Evolutionary conservation across 2,329 filamentous ascomycete species (phyloP).

Genomic region (Fusarium multiceps): DNA sequence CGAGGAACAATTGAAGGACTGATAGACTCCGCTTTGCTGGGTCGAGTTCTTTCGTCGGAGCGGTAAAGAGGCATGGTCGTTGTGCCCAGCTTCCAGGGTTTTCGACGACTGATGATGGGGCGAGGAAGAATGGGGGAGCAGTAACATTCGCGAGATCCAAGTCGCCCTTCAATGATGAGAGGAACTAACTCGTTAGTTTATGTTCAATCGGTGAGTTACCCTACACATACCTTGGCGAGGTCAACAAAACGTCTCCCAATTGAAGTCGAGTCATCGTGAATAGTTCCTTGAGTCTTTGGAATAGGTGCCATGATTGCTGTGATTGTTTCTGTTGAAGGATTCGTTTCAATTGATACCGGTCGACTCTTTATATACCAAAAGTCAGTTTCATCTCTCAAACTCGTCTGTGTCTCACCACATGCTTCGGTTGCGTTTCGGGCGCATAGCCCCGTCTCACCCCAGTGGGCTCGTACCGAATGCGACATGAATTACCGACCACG

Average conservation of each 20-base stretch:
- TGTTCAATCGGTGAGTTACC: no score
- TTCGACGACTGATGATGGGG: constrained; percentile 62
- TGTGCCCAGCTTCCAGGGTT: constrained; percentile 63
- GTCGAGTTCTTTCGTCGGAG: constrained; percentile 58
- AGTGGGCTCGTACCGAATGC: neutral
- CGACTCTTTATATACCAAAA: constrained; percentile 2
- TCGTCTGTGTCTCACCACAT: constrained; percentile 14
- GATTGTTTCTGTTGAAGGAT: neutral
- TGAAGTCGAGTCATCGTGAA: constrained; percentile 30
- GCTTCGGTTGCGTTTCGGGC: constrained; percentile 29
- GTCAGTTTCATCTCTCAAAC: neutral
- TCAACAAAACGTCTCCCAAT: constrained; percentile 33
- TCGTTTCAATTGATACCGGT: neutral
- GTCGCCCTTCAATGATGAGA: constrained; percentile 53
- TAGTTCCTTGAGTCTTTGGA: constrained; percentile 18
- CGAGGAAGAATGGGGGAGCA: constrained; percentile 62
- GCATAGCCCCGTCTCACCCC: constrained; percentile 8
- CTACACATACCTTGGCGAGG: constrained; percentile 28
- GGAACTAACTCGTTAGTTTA: constrained; percentile 18
- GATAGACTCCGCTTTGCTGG: constrained; percentile 58
- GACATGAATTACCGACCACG: constrained; percentile 3
- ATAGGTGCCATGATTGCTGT: constrained; percentile 10
- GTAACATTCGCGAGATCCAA: constrained; percentile 63
- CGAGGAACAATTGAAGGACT: constrained; percentile 60
- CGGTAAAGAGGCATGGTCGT: constrained; percentile 59